Conservation (phyloP, 495 filamentous ascomycete genomes). For the Aspergillus sclerotioniger region DNA sequence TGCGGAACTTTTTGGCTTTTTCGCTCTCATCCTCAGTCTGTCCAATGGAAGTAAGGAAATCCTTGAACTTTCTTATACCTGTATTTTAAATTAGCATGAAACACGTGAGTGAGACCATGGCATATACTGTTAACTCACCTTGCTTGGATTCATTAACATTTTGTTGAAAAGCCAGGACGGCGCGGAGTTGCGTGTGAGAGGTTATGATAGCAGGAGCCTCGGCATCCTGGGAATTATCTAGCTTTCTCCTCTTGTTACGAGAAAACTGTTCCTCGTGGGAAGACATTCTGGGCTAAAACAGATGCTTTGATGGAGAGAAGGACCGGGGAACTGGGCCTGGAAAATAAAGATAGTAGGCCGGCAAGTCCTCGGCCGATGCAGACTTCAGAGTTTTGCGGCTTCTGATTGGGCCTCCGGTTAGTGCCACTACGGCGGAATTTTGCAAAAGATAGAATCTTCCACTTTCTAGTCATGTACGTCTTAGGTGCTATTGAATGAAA, state of each 20-base stretch:
- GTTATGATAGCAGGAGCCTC: constrained; percentile 47
- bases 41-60: constrained; percentile 65
- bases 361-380: background rate
- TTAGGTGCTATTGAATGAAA: background rate
- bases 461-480: background rate
- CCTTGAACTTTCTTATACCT: constrained; percentile 77
- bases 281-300: constrained; percentile 21
- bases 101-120: too few species aligned
- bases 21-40: constrained; percentile 48
- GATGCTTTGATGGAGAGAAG: background rate
- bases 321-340: background rate
- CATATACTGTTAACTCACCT: constrained; percentile 52
- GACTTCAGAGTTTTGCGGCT: constrained; percentile 7
- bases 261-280: constrained; percentile 22
- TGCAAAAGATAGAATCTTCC: background rate
- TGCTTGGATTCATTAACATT: constrained; percentile 59
- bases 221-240: constrained; percentile 26
- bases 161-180: constrained; percentile 66
- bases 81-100: background rate
- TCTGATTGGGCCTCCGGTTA: background rate
- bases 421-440: background rate
- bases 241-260: constrained; percentile 44
- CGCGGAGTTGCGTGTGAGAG: constrained; percentile 57
- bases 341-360: background rate
- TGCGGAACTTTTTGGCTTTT: constrained; percentile 50